A percentile compares a stretch with the other conserved stretches of the same genome.
These are phyloP conservation scores for Ustilago trichophora DNA, from an alignment of 1,284 basidiomycete genomes.

Conservation along the genomic window DNA sequence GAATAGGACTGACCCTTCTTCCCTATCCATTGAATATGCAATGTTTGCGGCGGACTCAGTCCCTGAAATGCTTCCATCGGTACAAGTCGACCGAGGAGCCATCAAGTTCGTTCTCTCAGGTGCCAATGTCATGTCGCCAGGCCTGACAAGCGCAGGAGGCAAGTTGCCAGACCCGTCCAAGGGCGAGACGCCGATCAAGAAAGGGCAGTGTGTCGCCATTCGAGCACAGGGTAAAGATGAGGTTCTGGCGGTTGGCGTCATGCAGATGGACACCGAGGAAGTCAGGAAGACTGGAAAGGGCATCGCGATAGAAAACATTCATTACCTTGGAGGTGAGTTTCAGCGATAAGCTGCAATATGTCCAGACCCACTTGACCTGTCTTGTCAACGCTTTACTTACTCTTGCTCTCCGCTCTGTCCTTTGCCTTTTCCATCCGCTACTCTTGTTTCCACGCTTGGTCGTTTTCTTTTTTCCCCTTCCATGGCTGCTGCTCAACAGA, in stretches of 20 bases:
- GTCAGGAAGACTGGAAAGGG: conserved; percentile 89
- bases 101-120: conserved; percentile 91
- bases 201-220: conserved; percentile 82
- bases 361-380: too few relatives aligned
- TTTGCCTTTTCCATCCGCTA: too few relatives aligned
- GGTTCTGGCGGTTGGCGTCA: conserved; percentile 85
- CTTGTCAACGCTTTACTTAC: too few relatives aligned
- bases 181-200: conserved; percentile 75
- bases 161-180: conserved; percentile 75
- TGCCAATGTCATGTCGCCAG: conserved; percentile 74
- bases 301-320: conserved; percentile 85
- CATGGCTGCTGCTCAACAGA: too few relatives aligned
- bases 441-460: too few relatives aligned
- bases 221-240: conserved; percentile 97
- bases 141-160: conserved; percentile 90
- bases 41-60: too few relatives aligned
- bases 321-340: conserved; percentile 84
- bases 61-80: conserved; percentile 80
- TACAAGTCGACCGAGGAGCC: conserved; percentile 92
- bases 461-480: too few relatives aligned
- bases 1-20: too few relatives aligned
- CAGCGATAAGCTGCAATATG: too few relatives aligned
- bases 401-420: too few relatives aligned
- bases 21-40: too few relatives aligned
- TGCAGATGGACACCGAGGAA: conserved; percentile 84